Base-by-base conservation (phyloP, 2,329 filamentous ascomycete genomes). In the Aspergillus bombycis region DNA sequence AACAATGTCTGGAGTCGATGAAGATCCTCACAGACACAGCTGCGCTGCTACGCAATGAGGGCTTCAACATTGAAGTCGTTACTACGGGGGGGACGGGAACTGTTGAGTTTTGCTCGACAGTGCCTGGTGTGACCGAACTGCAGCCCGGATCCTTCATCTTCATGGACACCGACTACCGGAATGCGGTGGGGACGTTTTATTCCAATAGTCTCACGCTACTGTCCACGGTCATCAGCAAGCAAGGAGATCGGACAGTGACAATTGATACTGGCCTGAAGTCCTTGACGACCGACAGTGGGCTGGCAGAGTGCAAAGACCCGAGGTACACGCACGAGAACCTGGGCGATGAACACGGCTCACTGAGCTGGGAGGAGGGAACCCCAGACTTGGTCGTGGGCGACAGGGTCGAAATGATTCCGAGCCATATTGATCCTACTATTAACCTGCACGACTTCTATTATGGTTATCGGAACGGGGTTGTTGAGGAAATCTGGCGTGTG, bases 101-200 rank as follows among this genome's bases (percentile, higher is more conserved):
- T 1, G 82, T 79, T 2, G 83, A 85, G 64, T 85, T 86, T 66
- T 86, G 84, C 60, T 83, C 79, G 1, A 78, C 74, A 0, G 82
- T 84, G 0, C 78, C 80, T 0, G 84, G 83, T 0, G 78, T 86
- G 0, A 86, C 83, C 1, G 84, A 86, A 67, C 74, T 86, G 1
- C 84, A 86, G 67, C 84, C 84, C 0, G 84, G 84, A 0, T 84
- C 81, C 0, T 86, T 86, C 63, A 79, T 86, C 61, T 86, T 86
- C 69, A 86, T 86, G 84, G 84, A 86, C 62, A 84, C 83, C 2
- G 84, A 86, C 67, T 86, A 86, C 66, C 79, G 83, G 3, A 82
- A 83, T 58, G 84, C 84, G 0, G 77, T 86, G 0, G 84, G 84
- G 1, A 73, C 76, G 0, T 79, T 80, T 60, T 86, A 83, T 68